Evolutionary conservation across 164 flowering plant species (phyloP).

Genomic region (Tinospora cordifolia): DNA sequence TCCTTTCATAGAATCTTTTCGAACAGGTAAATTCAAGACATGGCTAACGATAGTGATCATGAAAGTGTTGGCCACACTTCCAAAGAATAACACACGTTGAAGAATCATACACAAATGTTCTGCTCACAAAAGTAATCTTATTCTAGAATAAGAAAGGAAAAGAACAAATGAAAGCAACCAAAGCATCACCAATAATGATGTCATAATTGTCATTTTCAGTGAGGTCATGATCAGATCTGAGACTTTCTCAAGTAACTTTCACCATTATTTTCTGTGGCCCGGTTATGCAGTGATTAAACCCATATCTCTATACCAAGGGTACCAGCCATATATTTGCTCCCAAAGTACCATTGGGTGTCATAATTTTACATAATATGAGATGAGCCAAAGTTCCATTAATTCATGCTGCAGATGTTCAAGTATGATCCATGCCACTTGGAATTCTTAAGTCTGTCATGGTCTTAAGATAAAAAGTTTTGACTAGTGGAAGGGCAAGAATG

Average conservation of each 20-base stretch:
- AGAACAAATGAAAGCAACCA: background rate
- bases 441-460: too few species aligned
- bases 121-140: background rate
- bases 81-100: background rate
- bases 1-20: background rate
- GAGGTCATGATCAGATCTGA: background rate
- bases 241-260: background rate
- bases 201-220: background rate
- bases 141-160: background rate
- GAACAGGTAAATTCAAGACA: too few species aligned
- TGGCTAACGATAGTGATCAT: too few species aligned
- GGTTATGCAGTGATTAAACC: background rate
- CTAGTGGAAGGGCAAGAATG: background rate
- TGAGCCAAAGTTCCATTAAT: too few species aligned
- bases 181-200: background rate
- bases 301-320: background rate
- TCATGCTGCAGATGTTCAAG: too few species aligned
- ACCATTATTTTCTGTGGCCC: background rate
- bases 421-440: too few species aligned
- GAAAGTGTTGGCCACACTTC: too few species aligned
- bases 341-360: background rate
- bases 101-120: background rate
- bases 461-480: too few species aligned
- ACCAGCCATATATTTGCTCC: background rate
- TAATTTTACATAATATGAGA: background rate